Conservation (phyloP, 306 rosid species). For the Abrus precatorius region DNA sequence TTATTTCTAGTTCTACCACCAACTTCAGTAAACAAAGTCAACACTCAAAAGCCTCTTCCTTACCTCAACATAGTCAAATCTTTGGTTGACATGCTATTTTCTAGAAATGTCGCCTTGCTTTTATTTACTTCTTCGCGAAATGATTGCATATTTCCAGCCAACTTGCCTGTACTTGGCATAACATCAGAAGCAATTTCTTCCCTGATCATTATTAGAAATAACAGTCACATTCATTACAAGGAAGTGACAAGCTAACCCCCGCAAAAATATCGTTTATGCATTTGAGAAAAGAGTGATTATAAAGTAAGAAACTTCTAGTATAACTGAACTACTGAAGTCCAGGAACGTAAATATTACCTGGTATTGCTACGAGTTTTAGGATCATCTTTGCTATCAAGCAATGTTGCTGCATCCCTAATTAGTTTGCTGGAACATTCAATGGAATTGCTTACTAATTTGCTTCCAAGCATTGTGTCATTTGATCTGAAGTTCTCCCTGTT, state of each 20-base stretch:
- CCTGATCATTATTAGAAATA: conserved; percentile 56
- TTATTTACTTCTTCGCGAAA: conserved; percentile 55
- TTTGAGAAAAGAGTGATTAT: conserved; percentile 16
- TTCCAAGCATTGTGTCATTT: conserved; percentile 55
- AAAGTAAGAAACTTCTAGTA: conserved; percentile 27
- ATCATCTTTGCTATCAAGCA: conserved; percentile 55
- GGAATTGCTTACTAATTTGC: conserved; percentile 49
- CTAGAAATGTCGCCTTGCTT: conserved; percentile 50
- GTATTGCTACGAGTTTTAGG: conserved; percentile 46
- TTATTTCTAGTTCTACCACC: conserved; percentile 27
- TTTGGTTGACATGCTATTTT: conserved; percentile 51
- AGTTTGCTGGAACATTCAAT: conserved; percentile 50
- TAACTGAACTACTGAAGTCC: conserved; percentile 33
- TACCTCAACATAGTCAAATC: conserved; percentile 59
- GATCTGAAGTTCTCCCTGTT: conserved; percentile 57
- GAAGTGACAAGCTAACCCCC: conserved; percentile 30
- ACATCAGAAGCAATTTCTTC: conserved; percentile 58
- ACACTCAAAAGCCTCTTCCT: conserved; percentile 35
- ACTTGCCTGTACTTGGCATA: conserved; percentile 48
- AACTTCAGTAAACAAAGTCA: conserved; percentile 40
- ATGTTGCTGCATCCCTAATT: conserved; percentile 48
- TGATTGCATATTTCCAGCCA: conserved; percentile 48
- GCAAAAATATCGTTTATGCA: conserved; percentile 17
- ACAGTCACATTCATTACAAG: conserved; percentile 37
- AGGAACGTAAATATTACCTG: conserved; percentile 50